These are phyloP conservation scores for Plantago ovata DNA, from an alignment of 257 asterid species.

Conservation along the genomic window DNA sequence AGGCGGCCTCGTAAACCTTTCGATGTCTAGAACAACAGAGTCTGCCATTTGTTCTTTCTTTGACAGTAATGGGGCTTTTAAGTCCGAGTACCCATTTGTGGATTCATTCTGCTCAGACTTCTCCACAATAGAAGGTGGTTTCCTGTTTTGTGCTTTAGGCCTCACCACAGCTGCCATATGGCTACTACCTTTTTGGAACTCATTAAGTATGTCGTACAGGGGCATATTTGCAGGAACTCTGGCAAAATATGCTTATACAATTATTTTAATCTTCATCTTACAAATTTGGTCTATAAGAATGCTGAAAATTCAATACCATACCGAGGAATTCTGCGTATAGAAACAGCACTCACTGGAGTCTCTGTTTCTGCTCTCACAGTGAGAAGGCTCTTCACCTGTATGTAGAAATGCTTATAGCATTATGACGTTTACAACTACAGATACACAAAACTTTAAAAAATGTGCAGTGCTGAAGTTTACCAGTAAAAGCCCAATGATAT, in stretches of 20 bases:
- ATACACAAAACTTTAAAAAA: neutral
- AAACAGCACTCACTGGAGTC: conserved; percentile 82
- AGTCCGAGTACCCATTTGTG: conserved; percentile 29
- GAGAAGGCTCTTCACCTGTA: conserved; percentile 77
- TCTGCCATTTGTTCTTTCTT: conserved; percentile 36
- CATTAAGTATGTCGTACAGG: conserved; percentile 68
- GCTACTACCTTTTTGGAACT: conserved; percentile 78
- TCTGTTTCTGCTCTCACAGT: conserved; percentile 79
- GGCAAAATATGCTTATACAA: conserved; percentile 18
- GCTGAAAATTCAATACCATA: conserved; percentile 20
- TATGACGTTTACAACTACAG: neutral
- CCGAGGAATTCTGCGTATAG: conserved; percentile 84
- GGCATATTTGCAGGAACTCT: conserved; percentile 89
- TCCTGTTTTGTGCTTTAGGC: conserved; percentile 47
- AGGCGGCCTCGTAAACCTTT: conserved; percentile 35
- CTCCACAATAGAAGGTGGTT: conserved; percentile 40
- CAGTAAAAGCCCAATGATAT: conserved; percentile 70
- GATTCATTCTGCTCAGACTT: conserved; percentile 32
- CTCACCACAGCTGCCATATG: conserved; percentile 85
- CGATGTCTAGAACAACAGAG: conserved; percentile 48
- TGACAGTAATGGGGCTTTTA: conserved; percentile 38
- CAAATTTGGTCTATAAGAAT: conserved; percentile 1
- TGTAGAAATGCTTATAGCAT: conserved; percentile 2
- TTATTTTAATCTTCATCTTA: conserved; percentile 1
- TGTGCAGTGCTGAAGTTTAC: conserved; percentile 23